These are phyloP conservation scores for Lodderomyces orthopsilosis DNA, from an alignment of 1,139 yeast species.

Conservation along the genomic window DNA sequence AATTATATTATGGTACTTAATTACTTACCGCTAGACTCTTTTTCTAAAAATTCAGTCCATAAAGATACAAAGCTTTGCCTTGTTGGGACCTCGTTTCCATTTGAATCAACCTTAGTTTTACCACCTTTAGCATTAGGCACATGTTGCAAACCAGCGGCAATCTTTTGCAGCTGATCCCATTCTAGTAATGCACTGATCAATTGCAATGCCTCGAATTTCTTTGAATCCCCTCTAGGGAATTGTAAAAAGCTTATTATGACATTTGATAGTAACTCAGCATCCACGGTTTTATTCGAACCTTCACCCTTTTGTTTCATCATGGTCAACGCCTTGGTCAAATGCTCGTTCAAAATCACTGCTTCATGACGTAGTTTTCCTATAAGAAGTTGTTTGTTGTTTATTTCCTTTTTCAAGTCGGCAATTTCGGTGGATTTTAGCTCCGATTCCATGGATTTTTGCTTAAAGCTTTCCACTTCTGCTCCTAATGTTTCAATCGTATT, in stretches of 20 bases:
- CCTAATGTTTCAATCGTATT: constrained; percentile 8
- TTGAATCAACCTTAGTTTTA: constrained; percentile 9
- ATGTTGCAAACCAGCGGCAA: constrained; percentile 77
- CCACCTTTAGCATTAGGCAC: constrained; percentile 22
- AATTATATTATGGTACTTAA: too few relatives aligned
- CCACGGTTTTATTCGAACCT: constrained; percentile 67
- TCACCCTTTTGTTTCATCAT: constrained; percentile 68
- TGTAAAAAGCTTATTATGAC: constrained; percentile 80
- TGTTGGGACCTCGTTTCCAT: constrained; percentile 22
- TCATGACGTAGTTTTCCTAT: constrained; percentile 93
- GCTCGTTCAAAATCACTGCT: constrained; percentile 92
- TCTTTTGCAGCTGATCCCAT: constrained; percentile 84
- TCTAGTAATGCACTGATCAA: constrained; percentile 76
- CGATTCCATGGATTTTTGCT: constrained; percentile 6
- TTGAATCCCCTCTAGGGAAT: constrained; percentile 89
- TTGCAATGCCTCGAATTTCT: constrained; percentile 87
- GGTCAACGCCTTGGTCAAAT: constrained; percentile 83
- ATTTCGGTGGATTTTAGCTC: constrained; percentile 12
- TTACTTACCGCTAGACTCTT: constrained; percentile 50
- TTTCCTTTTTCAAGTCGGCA: constrained; percentile 28
- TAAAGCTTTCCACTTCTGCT: constrained; percentile 10
- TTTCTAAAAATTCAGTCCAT: constrained; percentile 88
- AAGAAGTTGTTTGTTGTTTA: constrained; percentile 70
- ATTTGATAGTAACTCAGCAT: constrained; percentile 84
- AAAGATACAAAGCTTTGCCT: constrained; percentile 77